Base-by-base conservation (phyloP, 768 basidiomycete species). In the Boletus reticuloceps region DNA sequence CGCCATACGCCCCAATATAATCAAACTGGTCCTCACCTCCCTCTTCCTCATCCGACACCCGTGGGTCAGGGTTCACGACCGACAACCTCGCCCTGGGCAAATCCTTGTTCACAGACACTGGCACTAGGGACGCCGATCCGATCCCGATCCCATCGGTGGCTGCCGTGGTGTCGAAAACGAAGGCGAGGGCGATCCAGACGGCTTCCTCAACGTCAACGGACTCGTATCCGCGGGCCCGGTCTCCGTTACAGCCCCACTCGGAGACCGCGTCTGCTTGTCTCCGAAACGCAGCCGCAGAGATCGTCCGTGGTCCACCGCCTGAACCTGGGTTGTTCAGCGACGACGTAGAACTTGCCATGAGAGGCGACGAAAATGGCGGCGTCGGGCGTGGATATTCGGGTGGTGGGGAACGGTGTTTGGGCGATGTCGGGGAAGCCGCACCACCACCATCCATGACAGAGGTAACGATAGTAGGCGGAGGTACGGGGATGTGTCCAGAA, bases 221-320 rank as follows among this genome's bases (percentile, higher is more conserved):
- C 66, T 78, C 49, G 74, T 77, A 47, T 83, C 83, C 22, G 73
- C 73, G 9, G 72, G 64, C 10, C 66, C 66, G 42, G 45, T 3
- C 27, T 63, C 51, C 7, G 48, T 27, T 37, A 48, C 53, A 42
- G 69, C 72, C 36, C 51, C 54, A 43, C 69, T 72, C 34, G 64
- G 60, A 38, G 69, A 66, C 20, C 75, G 74, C 1, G 61, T 66
- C 43, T 74, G 74, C n/a, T 32, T 78, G 82, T 29, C 86, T 75
- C 62, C 79, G 81, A 71, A 91, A 91, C 25, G 88, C 88, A 6
- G 88, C 86, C 0, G 88, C 89, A 4, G 86, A 82, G 50, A 91
- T 90, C 52, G 82, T 91, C 41, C 85, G 78, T 14, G 79, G 68
- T 1, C 48, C 47, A 5, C 58, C 65, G 3, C 75, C 77, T 9